Evolutionary conservation across 2,329 filamentous ascomycete genomes (phyloP), one percentile per base, ranked within the genome.

Genomic region (Westerdykella sp.): DNA sequence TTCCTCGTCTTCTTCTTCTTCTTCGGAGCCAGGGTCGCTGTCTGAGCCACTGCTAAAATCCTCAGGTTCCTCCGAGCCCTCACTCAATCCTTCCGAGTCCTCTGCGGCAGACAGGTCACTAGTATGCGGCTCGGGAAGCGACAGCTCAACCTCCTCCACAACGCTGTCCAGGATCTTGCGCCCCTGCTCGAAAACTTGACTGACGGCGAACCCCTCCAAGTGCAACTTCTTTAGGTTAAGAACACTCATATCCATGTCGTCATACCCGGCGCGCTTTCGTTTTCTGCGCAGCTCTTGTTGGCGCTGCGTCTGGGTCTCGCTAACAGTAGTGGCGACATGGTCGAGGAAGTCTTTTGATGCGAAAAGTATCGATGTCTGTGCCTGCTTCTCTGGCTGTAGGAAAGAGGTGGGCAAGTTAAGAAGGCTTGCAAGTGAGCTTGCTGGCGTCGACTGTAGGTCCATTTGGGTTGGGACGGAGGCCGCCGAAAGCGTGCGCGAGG

Each of bases 121-220:
- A 18, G 50, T 48, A 41, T 61, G 43, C 21, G 47, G 41, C 40
- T 64, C 67, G 39, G 65, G 68, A 35, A 74, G 64, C 28, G 64
- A 73, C 53, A 60, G 67, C 55, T 78, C 73, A 3, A 78, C 71
- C 57, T 83, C 75, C 14, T 71, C 66, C 35, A 71, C 71, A 6
- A 82, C 69, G 37, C 81, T 79, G 49, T 85, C 77, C 44, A 97
- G 82, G 15, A 97, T 87, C 56, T 86, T 81, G 59, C 83, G 84
- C 7, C 88, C 85, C 70, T 98, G 93, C 67, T 96, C 87, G 86
- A 91, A 98, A 35, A 98, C 83, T 68, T 97, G 91, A 15, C 83
- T 80, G 10, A 86, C 83, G 56, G 85, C 86, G 55, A 97, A 95
- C 0, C 91, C 93, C 44, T 95, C 81, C 6, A 88, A 74, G 63